Percentiles rank a stretch among this genome's conserved stretches.
phyloP scores from a whole-genome alignment of 2,329 filamentous ascomycete genomes.

The Didymella exigua region DNA sequence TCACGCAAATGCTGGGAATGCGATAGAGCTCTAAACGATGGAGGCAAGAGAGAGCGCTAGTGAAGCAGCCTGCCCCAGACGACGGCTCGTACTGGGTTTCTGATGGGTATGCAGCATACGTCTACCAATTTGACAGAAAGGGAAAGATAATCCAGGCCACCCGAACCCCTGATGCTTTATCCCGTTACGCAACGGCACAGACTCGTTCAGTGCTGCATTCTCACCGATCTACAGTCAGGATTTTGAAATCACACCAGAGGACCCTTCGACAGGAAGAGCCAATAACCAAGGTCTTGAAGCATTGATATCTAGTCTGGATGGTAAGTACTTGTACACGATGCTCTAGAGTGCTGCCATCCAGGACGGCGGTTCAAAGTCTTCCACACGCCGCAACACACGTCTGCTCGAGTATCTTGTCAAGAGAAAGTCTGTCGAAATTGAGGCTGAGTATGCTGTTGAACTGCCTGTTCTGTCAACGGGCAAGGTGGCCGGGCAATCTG shows the following conservation, averaged over 20 bases:
- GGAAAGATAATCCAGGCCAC: slow-evolving; percentile 69
- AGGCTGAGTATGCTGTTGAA: slow-evolving; percentile 69
- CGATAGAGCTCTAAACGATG: not conserved
- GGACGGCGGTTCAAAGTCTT: slow-evolving; percentile 60
- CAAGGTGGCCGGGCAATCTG: slow-evolving; percentile 68
- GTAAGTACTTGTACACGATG: slow-evolving; percentile 67
- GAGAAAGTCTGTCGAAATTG: slow-evolving; percentile 53
- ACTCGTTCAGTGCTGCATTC: slow-evolving; percentile 67
- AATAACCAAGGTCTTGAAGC: slow-evolving; percentile 82
- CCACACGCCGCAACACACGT: slow-evolving; percentile 63
- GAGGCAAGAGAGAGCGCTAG: not conserved
- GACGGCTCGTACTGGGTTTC: slow-evolving; percentile 69
- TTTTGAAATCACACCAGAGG: slow-evolving; percentile 57
- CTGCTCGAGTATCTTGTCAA: slow-evolving; percentile 69
- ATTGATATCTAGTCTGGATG: slow-evolving; percentile 66
- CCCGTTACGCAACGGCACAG: slow-evolving; percentile 65
- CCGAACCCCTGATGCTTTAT: slow-evolving; percentile 68
- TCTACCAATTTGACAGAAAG: slow-evolving; percentile 66
- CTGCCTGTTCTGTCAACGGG: slow-evolving; percentile 64
- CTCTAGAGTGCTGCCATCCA: slow-evolving; percentile 66
- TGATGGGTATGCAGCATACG: slow-evolving; percentile 69
- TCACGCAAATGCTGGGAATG: not conserved
- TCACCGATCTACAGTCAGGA: slow-evolving; percentile 65
- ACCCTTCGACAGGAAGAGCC: slow-evolving; percentile 66
- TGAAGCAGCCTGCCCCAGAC: slow-evolving; percentile 21